A percentile compares a stretch with the other conserved stretches of the same genome.
phyloP scores from a whole-genome alignment of 2,329 filamentous ascomycete species.

The Apiospora koreana region DNA sequence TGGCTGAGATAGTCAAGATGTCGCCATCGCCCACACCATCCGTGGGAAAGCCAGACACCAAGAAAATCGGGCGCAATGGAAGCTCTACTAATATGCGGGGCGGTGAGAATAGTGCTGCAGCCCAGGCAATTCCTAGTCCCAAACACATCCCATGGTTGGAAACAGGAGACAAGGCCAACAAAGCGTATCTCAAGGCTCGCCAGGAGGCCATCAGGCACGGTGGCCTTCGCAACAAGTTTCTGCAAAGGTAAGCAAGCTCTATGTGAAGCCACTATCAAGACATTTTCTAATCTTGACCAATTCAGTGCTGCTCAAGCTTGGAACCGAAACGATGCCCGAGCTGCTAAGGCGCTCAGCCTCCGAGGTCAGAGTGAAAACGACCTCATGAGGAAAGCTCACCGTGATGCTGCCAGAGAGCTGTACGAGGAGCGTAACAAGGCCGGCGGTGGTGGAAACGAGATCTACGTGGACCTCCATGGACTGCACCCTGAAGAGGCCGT shows the following conservation, averaged over 20 bases:
- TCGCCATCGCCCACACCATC: conserved; percentile 77
- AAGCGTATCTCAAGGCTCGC: conserved; percentile 90
- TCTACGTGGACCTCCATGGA: conserved; percentile 96
- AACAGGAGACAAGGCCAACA: conserved; percentile 87
- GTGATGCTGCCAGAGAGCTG: conserved; percentile 86
- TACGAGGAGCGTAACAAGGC: conserved; percentile 92
- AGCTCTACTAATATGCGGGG: conserved; percentile 65
- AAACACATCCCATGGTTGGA: conserved; percentile 96
- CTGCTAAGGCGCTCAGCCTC: conserved; percentile 90
- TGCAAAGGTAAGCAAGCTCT: conserved; percentile 73
- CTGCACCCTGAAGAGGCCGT: conserved; percentile 98
- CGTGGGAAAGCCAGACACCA: conserved; percentile 57
- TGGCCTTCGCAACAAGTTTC: conserved; percentile 92
- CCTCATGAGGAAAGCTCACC: conserved; percentile 93
- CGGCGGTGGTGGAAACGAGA: conserved; percentile 61
- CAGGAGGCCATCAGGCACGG: conserved; percentile 97
- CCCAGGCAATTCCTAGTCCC: conserved; percentile 81
- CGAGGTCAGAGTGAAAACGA: conserved; percentile 96
- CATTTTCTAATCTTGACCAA: conserved; percentile 16
- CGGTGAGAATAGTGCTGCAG: conserved; percentile 77
- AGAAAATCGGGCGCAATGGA: conserved; percentile 63
- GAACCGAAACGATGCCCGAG: conserved; percentile 96
- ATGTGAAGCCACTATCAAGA: background rate
- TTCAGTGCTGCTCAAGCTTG: conserved; percentile 90
- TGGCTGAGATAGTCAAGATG: conserved; percentile 96